Conservation (phyloP, 2,329 filamentous ascomycete genomes). For the Phialophora expanda region DNA sequence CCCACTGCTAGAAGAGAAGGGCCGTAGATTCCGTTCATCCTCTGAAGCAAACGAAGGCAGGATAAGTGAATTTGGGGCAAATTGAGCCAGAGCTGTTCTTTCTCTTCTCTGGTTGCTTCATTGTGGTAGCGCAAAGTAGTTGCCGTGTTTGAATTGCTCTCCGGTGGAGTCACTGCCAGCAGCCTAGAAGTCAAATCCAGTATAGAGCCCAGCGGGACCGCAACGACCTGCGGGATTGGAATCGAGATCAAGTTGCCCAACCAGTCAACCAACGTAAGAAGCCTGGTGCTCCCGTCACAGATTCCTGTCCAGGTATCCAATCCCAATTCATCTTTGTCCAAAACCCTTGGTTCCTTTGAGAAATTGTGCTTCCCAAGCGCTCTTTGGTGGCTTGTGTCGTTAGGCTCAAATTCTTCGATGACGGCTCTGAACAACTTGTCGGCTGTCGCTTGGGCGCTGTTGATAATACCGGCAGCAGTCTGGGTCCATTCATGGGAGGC, state of each 20-base stretch:
- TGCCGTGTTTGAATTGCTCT: conserved; percentile 48
- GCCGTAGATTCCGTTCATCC: conserved; percentile 64
- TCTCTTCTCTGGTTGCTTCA: conserved; percentile 78
- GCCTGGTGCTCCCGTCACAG: conserved; percentile 71
- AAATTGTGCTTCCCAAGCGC: conserved; percentile 46
- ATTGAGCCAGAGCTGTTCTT: conserved; percentile 74
- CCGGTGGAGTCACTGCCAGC: conserved; percentile 65
- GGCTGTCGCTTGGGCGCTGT: conserved; percentile 70
- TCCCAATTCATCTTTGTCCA: conserved; percentile 51
- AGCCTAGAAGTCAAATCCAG: conserved; percentile 73
- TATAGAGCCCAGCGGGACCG: conserved; percentile 69
- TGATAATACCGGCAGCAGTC: conserved; percentile 65
- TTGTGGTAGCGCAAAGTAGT: conserved; percentile 68
- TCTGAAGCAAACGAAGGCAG: conserved; percentile 66
- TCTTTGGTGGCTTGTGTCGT: conserved; percentile 51
- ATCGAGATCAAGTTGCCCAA: conserved; percentile 67
- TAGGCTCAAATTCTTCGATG: conserved; percentile 79
- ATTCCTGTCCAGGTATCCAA: conserved; percentile 77
- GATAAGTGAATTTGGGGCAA: conserved; percentile 77
- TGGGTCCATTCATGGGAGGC: conserved; percentile 79
- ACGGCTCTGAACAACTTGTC: conserved; percentile 80
- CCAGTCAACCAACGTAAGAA: conserved; percentile 69
- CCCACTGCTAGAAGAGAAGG: conserved; percentile 64
- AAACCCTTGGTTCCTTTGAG: conserved; percentile 46
- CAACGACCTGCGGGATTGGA: conserved; percentile 68